Conservation (phyloP, 148 eudicot species). For the Cornus controversa region DNA sequence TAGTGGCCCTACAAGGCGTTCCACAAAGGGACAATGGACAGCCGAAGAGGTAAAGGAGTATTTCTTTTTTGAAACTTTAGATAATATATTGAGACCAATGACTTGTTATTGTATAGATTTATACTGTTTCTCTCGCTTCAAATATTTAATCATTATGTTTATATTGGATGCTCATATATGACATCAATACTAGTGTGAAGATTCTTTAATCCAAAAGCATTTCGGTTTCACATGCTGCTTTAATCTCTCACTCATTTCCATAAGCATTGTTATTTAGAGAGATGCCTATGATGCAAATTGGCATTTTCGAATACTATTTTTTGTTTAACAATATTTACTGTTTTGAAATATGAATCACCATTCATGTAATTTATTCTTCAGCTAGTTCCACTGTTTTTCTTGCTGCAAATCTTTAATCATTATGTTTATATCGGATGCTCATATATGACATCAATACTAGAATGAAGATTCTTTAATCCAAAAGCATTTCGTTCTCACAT, state of each 20-base stretch:
- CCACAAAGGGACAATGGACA: conserved; percentile 98
- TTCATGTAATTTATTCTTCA: no score
- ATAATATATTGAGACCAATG: background rate
- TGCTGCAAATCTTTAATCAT: background rate
- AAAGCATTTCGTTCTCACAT: background rate
- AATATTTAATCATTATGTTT: background rate
- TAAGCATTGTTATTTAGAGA: background rate
- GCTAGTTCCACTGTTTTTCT: background rate
- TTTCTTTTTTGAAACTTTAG: background rate
- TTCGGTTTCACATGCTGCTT: background rate
- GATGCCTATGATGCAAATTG: background rate
- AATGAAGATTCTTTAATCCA: no score
- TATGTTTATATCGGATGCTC: no score
- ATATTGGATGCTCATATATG: no score
- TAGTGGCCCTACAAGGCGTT: conserved; percentile 96
- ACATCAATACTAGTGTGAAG: no score
- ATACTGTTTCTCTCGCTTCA: background rate
- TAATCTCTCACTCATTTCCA: background rate
- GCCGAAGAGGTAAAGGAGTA: conserved; percentile 65
- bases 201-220: background rate
- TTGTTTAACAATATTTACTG: no score
- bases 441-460: no score
- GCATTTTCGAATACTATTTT: background rate
- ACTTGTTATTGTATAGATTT: background rate
- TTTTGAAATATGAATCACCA: no score